Percentiles rank a stretch among this genome's conserved stretches.
These are phyloP conservation scores for Apophysomyces ossiformis DNA, from an alignment of 371 early-diverging fungal species.

Conservation along the genomic window DNA sequence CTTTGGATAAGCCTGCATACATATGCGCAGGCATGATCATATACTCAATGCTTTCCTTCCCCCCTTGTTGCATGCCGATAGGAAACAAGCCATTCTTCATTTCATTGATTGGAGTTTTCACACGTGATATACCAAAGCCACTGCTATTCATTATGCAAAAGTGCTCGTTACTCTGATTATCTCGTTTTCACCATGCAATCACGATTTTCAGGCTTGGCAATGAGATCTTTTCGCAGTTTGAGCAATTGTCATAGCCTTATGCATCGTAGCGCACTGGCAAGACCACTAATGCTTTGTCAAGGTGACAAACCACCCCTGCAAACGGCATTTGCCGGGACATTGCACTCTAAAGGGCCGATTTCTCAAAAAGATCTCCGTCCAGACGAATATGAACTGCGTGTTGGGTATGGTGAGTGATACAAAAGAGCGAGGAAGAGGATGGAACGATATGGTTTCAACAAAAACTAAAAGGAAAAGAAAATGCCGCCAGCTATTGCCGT, in stretches of 20 bases:
- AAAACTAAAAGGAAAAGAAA: background rate
- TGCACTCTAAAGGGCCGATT: background rate
- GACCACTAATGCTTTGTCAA: background rate
- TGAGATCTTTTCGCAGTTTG: background rate
- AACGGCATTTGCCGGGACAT: constrained; percentile 3
- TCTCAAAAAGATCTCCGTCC: constrained; percentile 16
- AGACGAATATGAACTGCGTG: constrained; percentile 45
- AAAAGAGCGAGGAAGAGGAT: background rate
- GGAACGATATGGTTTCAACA: background rate
- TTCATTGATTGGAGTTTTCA: background rate
- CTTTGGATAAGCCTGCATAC: too few relatives aligned
- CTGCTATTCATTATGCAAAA: constrained; percentile 6
- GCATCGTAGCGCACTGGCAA: background rate
- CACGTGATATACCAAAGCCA: constrained; percentile 12
- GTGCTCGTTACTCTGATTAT: background rate
- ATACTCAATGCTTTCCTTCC: too few relatives aligned
- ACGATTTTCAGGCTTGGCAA: background rate
- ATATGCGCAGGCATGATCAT: too few relatives aligned
- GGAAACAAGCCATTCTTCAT: too few relatives aligned
- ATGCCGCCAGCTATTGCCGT: constrained; percentile 47
- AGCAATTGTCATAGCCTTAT: background rate
- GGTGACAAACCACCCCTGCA: constrained; percentile 1
- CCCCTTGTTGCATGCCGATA: too few relatives aligned
- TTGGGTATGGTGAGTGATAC: constrained; percentile 36
- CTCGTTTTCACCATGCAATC: background rate